A percentile compares a stretch with the other conserved stretches of the same genome.
phyloP scores from a whole-genome alignment of 768 basidiomycete species.

The Clathrus columnatus region DNA sequence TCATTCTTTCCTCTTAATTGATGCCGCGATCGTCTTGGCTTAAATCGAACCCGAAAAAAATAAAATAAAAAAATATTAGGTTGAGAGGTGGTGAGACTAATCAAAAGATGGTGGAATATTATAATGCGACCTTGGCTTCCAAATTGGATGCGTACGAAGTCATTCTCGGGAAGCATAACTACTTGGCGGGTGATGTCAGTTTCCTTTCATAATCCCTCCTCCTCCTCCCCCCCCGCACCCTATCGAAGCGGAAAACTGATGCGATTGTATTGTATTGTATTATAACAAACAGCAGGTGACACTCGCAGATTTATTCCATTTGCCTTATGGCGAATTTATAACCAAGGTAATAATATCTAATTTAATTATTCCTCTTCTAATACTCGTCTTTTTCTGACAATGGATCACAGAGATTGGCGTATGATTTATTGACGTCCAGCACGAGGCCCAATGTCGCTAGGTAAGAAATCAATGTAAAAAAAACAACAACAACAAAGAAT shows the following conservation, averaged over 20 bases:
- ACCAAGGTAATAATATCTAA: neutral
- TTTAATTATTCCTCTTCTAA: neutral
- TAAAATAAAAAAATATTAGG: neutral
- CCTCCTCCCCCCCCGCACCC: neutral
- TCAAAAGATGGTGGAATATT: neutral
- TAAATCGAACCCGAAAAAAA: neutral
- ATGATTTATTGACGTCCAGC: conserved; percentile 22
- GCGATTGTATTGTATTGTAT: neutral
- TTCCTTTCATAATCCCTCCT: neutral
- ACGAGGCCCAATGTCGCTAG: conserved; percentile 36
- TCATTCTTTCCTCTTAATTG: neutral
- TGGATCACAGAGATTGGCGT: conserved; percentile 13
- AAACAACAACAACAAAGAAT: too few relatives aligned
- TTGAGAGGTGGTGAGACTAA: neutral
- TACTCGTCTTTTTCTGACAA: conserved; percentile 1
- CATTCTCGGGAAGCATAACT: conserved; percentile 44
- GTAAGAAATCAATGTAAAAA: too few relatives aligned
- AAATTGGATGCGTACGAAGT: conserved; percentile 44
- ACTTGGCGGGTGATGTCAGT: conserved; percentile 49
- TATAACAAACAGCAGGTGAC: conserved; percentile 32
- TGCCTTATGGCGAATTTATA: conserved; percentile 36
- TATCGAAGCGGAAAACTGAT: neutral
- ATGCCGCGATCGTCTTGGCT: neutral
- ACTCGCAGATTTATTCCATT: conserved; percentile 50
- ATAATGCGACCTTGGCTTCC: conserved; percentile 20